Conservation (phyloP, 805 yeast species). For the Tetrapisispora iriomotensis region DNA sequence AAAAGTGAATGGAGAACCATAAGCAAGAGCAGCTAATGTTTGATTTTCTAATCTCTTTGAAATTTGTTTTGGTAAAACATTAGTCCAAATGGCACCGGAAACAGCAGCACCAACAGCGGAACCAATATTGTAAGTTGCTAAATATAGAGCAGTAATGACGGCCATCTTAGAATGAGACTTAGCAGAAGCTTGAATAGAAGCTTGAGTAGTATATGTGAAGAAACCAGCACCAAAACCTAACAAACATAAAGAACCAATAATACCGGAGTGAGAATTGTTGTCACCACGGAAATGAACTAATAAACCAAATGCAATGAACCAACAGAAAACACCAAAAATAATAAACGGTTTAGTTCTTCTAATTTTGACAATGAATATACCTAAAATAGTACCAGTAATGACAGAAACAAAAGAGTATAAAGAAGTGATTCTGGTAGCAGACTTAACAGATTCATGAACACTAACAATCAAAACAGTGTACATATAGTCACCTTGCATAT, state of each 20-base stretch:
- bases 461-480: constrained; percentile 54
- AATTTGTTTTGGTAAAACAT: constrained; percentile 39
- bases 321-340: constrained; percentile 45
- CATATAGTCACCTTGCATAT: constrained; percentile 57
- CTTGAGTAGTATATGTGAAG: constrained; percentile 56
- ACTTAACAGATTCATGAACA: constrained; percentile 41
- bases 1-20: constrained; percentile 42
- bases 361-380: constrained; percentile 40
- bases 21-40: constrained; percentile 33
- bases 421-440: constrained; percentile 58
- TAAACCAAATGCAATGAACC: constrained; percentile 54
- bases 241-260: constrained; percentile 54
- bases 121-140: constrained; percentile 55
- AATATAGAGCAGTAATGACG: constrained; percentile 45
- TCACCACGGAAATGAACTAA: constrained; percentile 47
- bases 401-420: constrained; percentile 59
- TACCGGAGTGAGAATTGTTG: constrained; percentile 39
- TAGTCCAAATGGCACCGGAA: constrained; percentile 67
- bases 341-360: constrained; percentile 52
- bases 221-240: constrained; percentile 69
- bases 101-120: constrained; percentile 53
- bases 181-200: constrained; percentile 47
- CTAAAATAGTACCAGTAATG: constrained; percentile 48
- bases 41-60: constrained; percentile 27
- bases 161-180: constrained; percentile 55